These are phyloP conservation scores for Ramaria sp. DNA, from an alignment of 768 basidiomycete genomes.

Conservation along the genomic window DNA sequence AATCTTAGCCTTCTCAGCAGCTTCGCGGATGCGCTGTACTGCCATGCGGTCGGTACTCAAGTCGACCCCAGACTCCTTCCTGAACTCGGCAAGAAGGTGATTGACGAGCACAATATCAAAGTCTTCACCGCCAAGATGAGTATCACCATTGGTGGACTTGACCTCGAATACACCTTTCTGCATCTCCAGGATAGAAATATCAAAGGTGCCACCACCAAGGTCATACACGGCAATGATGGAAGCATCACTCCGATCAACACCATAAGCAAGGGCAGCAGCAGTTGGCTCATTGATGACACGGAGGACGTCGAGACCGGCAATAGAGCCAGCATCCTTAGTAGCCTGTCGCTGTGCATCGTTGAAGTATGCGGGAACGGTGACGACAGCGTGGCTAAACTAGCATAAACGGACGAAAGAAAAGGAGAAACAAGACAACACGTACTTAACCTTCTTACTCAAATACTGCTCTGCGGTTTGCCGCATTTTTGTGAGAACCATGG, in stretches of 20 bases:
- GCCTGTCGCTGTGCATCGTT: slow-evolving; percentile 99
- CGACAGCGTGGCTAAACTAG: slow-evolving; percentile 58
- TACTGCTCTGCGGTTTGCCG: slow-evolving; percentile 91
- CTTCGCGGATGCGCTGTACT: slow-evolving; percentile 97
- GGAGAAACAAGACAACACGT: slow-evolving; percentile 28
- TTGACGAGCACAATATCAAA: slow-evolving; percentile 89
- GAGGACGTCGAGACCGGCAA: slow-evolving; percentile 93
- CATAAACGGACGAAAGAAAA: background rate
- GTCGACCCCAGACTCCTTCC: slow-evolving; percentile 81
- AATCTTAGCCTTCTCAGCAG: slow-evolving; percentile 99
- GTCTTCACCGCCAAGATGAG: slow-evolving; percentile 95
- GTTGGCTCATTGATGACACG: slow-evolving; percentile 99
- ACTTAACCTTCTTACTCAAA: slow-evolving; percentile 90
- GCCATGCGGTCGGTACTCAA: slow-evolving; percentile 87
- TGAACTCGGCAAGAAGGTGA: slow-evolving; percentile 81
- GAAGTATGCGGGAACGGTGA: slow-evolving; percentile 98
- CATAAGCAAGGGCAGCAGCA: slow-evolving; percentile 96
- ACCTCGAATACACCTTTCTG: slow-evolving; percentile 99
- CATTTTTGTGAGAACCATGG: slow-evolving; percentile 89
- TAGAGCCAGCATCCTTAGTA: slow-evolving; percentile 95
- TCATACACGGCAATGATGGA: slow-evolving; percentile 97
- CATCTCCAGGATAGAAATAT: slow-evolving; percentile 99
- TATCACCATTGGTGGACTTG: slow-evolving; percentile 99
- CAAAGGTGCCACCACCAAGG: slow-evolving; percentile 96
- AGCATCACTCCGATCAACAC: slow-evolving; percentile 72